Evolutionary conservation across 371 early-diverging fungal genomes (phyloP).

Genomic region (Cokeromyces recurvatus): DNA sequence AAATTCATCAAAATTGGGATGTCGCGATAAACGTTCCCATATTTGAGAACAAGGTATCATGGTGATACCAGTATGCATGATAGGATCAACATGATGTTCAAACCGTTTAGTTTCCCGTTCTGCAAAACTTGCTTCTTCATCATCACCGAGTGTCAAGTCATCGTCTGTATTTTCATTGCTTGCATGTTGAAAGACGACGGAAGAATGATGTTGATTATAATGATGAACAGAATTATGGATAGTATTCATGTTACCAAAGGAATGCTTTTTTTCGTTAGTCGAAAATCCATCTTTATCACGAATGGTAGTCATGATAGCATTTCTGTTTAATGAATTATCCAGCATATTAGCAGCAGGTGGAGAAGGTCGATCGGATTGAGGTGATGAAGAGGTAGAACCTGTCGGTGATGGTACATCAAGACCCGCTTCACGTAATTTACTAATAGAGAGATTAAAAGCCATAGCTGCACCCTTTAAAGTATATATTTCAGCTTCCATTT

Average conservation of each 20-base stretch:
- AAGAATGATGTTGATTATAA: neutral
- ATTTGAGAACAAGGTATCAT: slow-evolving; percentile 39
- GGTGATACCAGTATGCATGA: slow-evolving; percentile 4
- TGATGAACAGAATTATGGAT: neutral
- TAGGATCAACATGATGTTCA: slow-evolving; percentile 9
- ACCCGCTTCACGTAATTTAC: slow-evolving; percentile 15
- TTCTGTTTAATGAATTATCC: neutral
- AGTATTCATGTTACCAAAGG: too few relatives aligned
- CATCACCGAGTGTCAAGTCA: neutral
- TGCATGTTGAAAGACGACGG: neutral
- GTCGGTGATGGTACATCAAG: slow-evolving; percentile 7
- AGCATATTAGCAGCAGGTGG: neutral
- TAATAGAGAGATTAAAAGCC: slow-evolving; percentile 20
- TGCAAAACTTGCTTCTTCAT: slow-evolving; percentile 13
- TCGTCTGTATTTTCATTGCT: neutral
- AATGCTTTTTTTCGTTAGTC: neutral
- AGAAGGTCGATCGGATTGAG: neutral
- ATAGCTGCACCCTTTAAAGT: slow-evolving; percentile 22
- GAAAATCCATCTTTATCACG: slow-evolving; percentile 1
- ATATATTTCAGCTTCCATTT: slow-evolving; percentile 42
- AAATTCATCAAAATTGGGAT: slow-evolving; percentile 52
- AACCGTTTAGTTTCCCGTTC: slow-evolving; percentile 13
- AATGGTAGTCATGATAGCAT: neutral
- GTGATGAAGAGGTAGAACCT: neutral
- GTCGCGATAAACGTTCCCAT: slow-evolving; percentile 53